These are phyloP conservation scores for Microthlaspi erraticum DNA, from an alignment of 345 rosid genomes.

Conservation along the genomic window DNA sequence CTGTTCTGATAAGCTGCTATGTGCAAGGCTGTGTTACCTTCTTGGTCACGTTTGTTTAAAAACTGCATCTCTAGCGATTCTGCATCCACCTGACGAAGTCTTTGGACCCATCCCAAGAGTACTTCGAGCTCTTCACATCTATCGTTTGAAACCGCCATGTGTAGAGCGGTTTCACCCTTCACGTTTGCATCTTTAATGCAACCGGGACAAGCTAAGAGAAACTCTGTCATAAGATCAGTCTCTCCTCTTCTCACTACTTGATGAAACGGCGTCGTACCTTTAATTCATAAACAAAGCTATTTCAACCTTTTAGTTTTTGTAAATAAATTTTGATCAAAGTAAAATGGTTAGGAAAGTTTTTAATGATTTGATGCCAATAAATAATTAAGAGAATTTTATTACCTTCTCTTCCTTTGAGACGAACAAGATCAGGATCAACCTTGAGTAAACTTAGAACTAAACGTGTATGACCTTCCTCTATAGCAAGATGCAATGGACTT, in stretches of 20 bases:
- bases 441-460: constrained; percentile 18
- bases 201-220: constrained; percentile 38
- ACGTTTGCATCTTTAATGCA: constrained; percentile 39
- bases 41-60: constrained; percentile 40
- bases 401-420: constrained; percentile 39
- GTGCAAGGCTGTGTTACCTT: constrained; percentile 47
- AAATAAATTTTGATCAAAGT: no score
- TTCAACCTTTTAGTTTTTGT: not conserved
- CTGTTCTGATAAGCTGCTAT: constrained; percentile 39
- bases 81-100: not conserved
- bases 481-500: constrained; percentile 48
- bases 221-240: constrained; percentile 34
- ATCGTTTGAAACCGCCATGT: constrained; percentile 30
- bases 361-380: not conserved
- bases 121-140: constrained; percentile 34
- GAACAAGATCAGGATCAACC: constrained; percentile 34
- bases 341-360: constrained; percentile 2
- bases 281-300: not conserved
- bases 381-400: not conserved
- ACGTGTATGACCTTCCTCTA: constrained; percentile 27
- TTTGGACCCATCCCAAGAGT: constrained; percentile 39
- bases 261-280: constrained; percentile 42
- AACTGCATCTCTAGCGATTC: constrained; percentile 20
- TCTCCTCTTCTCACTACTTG: constrained; percentile 34
- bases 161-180: constrained; percentile 37